phyloP scores from a whole-genome alignment of 163 green algal species.

The Chlamydomonas reinhardtii region DNA sequence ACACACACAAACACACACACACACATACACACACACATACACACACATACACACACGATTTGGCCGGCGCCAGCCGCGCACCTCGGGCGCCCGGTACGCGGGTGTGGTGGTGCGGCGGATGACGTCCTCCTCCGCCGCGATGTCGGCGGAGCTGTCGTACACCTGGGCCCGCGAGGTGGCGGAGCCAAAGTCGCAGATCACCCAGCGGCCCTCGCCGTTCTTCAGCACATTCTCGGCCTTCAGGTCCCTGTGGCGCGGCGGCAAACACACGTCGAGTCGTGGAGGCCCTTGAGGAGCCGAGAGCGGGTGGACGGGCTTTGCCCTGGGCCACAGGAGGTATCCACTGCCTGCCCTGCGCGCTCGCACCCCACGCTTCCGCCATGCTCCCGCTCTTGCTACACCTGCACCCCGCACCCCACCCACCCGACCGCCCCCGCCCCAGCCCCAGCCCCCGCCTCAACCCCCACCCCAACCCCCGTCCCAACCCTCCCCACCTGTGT shows the following conservation, averaged over 20 bases:
- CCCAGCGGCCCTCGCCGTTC: constrained; percentile 79
- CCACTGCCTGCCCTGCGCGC: background rate
- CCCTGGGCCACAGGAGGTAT: no score
- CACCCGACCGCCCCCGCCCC: background rate
- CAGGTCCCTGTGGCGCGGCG: constrained; percentile 79
- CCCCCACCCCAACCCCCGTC: background rate
- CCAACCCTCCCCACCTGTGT: constrained; percentile 73
- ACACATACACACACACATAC: no score
- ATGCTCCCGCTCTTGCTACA: background rate
- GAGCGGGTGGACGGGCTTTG: no score
- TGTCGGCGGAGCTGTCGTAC: constrained; percentile 51
- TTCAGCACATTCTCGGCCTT: constrained; percentile 97
- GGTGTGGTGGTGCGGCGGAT: constrained; percentile 92
- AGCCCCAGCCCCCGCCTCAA: no score
- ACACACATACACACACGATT: no score
- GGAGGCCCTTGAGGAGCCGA: no score
- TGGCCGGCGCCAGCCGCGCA: constrained; percentile 52
- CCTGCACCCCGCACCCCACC: background rate
- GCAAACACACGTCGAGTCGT: no score
- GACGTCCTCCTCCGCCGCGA: constrained; percentile 85
- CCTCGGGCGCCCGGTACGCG: constrained; percentile 93
- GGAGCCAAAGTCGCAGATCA: constrained; percentile 94
- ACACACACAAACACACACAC: no score
- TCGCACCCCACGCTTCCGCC: background rate
- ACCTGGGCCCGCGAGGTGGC: constrained; percentile 58